phyloP scores from a whole-genome alignment of 2,329 filamentous ascomycete species.

The Seiridium unicorne region DNA sequence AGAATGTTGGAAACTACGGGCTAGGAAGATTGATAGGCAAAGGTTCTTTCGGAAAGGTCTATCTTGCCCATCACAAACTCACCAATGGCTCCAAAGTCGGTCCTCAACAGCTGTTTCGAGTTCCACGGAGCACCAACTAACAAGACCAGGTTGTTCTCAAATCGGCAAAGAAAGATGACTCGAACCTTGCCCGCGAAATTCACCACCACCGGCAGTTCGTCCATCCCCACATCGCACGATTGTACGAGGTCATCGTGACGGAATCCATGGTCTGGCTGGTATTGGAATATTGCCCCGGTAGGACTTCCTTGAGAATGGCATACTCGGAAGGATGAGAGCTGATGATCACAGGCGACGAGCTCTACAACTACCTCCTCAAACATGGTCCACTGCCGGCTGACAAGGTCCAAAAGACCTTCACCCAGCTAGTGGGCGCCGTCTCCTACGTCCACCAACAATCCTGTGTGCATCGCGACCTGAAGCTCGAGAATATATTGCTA shows the following conservation, averaged over 20 bases:
- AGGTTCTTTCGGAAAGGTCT: slow-evolving; percentile 97
- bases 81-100: slow-evolving; percentile 95
- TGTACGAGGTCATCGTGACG: slow-evolving; percentile 98
- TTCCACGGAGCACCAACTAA: background rate
- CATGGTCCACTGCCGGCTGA: slow-evolving; percentile 80
- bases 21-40: slow-evolving; percentile 92
- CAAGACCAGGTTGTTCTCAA: slow-evolving; percentile 84
- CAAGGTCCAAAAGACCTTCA: slow-evolving; percentile 94
- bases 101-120: slow-evolving; percentile 7
- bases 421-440: slow-evolving; percentile 92
- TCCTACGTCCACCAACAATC: slow-evolving; percentile 92
- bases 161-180: slow-evolving; percentile 92
- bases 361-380: slow-evolving; percentile 92
- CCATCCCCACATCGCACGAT: slow-evolving; percentile 91
- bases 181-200: slow-evolving; percentile 94
- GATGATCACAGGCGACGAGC: slow-evolving; percentile 72
- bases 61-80: slow-evolving; percentile 92
- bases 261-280: slow-evolving; percentile 95
- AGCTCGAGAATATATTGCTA: slow-evolving; percentile 92
- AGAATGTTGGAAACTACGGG: slow-evolving; percentile 91
- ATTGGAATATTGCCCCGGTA: slow-evolving; percentile 92
- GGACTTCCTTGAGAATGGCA: slow-evolving; percentile 14
- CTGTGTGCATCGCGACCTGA: slow-evolving; percentile 94
- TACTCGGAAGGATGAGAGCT: background rate
- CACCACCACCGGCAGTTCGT: slow-evolving; percentile 98